These are phyloP conservation scores for Sphaerulina vaccinii DNA, from an alignment of 2,329 filamentous ascomycete genomes.

Conservation along the genomic window DNA sequence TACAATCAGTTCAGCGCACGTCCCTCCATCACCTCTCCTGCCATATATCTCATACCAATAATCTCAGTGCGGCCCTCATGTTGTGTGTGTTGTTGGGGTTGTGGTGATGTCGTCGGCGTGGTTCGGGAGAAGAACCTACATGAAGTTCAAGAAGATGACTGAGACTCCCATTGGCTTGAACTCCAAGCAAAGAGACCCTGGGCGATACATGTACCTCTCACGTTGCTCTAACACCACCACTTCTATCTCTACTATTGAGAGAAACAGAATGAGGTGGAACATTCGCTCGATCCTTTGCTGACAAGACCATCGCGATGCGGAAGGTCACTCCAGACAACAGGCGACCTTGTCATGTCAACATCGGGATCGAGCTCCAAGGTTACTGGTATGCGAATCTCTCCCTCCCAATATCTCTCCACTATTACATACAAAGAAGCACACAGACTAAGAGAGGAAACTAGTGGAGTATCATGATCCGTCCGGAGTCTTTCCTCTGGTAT, in stretches of 20 bases:
- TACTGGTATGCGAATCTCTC: constrained; percentile 41
- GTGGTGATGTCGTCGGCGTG: constrained; percentile 3
- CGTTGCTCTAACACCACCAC: too few relatives aligned
- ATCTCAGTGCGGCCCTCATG: constrained; percentile 35
- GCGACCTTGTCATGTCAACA: constrained; percentile 13
- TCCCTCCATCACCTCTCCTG: not conserved
- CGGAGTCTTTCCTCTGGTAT: constrained; percentile 78
- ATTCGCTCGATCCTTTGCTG: too few relatives aligned
- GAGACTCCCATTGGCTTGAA: too few relatives aligned
- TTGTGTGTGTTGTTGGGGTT: constrained; percentile 13
- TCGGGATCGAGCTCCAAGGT: constrained; percentile 49
- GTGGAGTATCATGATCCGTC: constrained; percentile 97
- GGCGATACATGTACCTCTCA: too few relatives aligned
- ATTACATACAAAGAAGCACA: not conserved
- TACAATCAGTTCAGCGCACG: constrained; percentile 14
- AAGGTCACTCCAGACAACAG: constrained; percentile 10
- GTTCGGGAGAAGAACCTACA: not conserved
- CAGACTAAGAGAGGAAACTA: constrained; percentile 40
- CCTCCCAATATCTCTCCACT: not conserved
- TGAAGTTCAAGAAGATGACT: too few relatives aligned
- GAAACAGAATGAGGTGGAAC: too few relatives aligned
- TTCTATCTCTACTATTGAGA: too few relatives aligned
- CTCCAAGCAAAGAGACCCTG: too few relatives aligned
- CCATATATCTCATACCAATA: constrained; percentile 25
- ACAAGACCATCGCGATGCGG: constrained; percentile 30